A percentile compares a stretch with the other conserved stretches of the same genome.
These are phyloP conservation scores for Cucurbitaria berberidis DNA, from an alignment of 2,329 filamentous ascomycete genomes.

Conservation along the genomic window DNA sequence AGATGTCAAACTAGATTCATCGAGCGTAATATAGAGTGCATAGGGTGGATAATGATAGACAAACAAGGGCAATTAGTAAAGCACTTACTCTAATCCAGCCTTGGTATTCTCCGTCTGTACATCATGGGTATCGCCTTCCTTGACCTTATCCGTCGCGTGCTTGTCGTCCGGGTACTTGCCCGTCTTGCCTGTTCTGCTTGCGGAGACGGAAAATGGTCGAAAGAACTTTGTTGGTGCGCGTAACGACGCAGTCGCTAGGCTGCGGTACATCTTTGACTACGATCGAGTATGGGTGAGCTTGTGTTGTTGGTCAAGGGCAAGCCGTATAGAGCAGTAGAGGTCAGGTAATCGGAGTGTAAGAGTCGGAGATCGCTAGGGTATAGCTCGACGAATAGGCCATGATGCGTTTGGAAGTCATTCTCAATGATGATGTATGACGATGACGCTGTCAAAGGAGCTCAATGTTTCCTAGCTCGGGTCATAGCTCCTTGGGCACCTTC, in stretches of 20 bases:
- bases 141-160: constrained; percentile 33
- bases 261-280: constrained; percentile 17
- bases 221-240: background rate
- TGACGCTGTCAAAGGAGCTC: constrained; percentile 23
- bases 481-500: constrained; percentile 16
- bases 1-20: constrained; percentile 2
- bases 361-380: background rate
- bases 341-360: background rate
- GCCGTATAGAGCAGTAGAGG: background rate
- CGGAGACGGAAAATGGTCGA: constrained; percentile 25
- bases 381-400: constrained; percentile 11
- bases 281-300: background rate
- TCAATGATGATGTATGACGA: constrained; percentile 37
- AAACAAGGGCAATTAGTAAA: too few species aligned
- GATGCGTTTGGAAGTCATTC: constrained; percentile 15
- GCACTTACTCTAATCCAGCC: constrained; percentile 43
- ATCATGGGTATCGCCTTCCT: constrained; percentile 45
- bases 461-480: constrained; percentile 5
- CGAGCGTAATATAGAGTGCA: background rate
- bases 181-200: constrained; percentile 11
- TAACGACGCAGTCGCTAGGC: constrained; percentile 12
- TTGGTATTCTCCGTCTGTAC: constrained; percentile 41
- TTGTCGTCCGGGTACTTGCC: constrained; percentile 31
- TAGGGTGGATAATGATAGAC: too few species aligned
- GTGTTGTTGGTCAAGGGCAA: background rate